A percentile compares a stretch with the other conserved stretches of the same genome.
These are phyloP conservation scores for Abrus precatorius DNA, from an alignment of 306 rosid genomes.

Conservation along the genomic window DNA sequence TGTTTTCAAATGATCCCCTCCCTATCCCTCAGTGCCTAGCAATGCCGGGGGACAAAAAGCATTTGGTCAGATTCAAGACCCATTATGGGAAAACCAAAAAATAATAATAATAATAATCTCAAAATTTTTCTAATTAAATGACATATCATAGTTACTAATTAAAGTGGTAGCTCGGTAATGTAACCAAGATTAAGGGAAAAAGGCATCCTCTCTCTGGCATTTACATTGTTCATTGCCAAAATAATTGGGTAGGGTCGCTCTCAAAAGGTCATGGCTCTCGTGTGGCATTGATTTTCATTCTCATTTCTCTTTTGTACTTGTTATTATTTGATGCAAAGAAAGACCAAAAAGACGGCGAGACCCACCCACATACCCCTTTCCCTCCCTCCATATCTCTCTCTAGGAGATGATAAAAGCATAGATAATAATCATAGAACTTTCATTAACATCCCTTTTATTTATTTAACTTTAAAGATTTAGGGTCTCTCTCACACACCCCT, in stretches of 20 bases:
- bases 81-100: neutral
- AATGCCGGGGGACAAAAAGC: neutral
- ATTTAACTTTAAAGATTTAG: constrained; percentile 34
- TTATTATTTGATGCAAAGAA: constrained; percentile 57
- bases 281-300: constrained; percentile 81
- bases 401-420: constrained; percentile 45
- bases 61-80: constrained; percentile 35
- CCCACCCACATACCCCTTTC: constrained; percentile 47
- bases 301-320: constrained; percentile 69
- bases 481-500: neutral
- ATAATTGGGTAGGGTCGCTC: constrained; percentile 64
- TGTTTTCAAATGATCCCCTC: neutral
- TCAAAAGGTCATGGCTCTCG: constrained; percentile 56
- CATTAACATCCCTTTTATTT: constrained; percentile 53
- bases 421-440: constrained; percentile 56
- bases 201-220: constrained; percentile 42
- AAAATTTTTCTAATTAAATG: constrained; percentile 11
- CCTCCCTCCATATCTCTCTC: neutral
- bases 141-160: constrained; percentile 29
- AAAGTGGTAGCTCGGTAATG: constrained; percentile 27
- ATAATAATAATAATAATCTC: no score
- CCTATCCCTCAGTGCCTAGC: neutral
- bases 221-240: constrained; percentile 49
- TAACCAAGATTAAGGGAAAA: constrained; percentile 34
- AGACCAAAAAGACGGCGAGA: constrained; percentile 62